Evolutionary conservation across 352 stramenopile genomes (phyloP), one percentile per base, ranked within the genome.

Genomic region (Phytophthora pseudosyringae): DNA sequence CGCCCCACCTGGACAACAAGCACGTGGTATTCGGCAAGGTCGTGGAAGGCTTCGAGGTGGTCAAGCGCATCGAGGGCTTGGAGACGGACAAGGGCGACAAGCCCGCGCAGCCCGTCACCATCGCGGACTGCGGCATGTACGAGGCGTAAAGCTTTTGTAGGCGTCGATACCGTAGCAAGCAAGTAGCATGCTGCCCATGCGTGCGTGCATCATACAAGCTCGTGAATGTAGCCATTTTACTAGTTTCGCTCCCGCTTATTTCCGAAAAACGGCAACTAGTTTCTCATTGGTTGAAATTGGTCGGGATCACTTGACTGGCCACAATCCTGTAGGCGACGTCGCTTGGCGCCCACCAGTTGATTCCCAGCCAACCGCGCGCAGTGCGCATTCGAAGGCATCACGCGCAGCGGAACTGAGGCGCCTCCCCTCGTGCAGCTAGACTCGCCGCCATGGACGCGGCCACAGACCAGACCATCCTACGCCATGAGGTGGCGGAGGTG

Each of bases 1-100:
- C 96, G 60, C 89, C 95, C 31, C 98, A 98, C 76, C 83, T 99
- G 50, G 97, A 99, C 70, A 94, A 91, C 67, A 99, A 98, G 81
- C 98, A 99, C 88, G 95, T 99, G 35, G 98, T 99, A 5, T 99
- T 99, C 77, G 97, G 97, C 38, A 87, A 90, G 62, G 93, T 98
- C 9, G 77, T 97, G 21, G 89, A 97, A 35, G 91, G 94, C 41
- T 88, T 95, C 65, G 91, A 98, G 61, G 65, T 98, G 51, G 83
- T 99, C 18, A 92, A 95, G 77, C 85, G 78, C 54, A 86, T 99
- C 58, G 98, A 99, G 73, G 75, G 73, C 33, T 63, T 90, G n/a
- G 75, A 96, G 36, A 97, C 83, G 40, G 92, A 94, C 68, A 78
- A 88, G 55, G 84, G 78, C 58, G 95, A 99, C 80, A 98, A 98